Evolutionary conservation across 768 basidiomycete species (phyloP).

Genomic region (Glaciozyma martinii): DNA sequence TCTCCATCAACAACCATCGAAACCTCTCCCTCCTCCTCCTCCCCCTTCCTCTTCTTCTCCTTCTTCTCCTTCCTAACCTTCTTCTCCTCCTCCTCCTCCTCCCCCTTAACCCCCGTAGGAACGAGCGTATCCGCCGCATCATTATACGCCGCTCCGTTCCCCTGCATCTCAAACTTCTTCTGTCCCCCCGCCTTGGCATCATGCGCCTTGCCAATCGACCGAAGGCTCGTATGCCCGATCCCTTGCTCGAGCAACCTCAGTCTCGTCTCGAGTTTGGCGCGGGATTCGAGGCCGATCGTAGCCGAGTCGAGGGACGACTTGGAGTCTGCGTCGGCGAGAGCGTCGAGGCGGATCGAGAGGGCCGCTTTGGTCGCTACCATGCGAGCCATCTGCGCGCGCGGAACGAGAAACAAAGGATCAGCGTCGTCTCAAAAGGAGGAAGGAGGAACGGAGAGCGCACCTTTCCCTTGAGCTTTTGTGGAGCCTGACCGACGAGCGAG

Average conservation of each 20-base stretch:
- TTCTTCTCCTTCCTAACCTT: slow-evolving; percentile 30
- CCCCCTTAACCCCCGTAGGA: slow-evolving; percentile 54
- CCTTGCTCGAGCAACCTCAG: slow-evolving; percentile 80
- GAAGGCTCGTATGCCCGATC: slow-evolving; percentile 54
- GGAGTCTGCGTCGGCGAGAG: slow-evolving; percentile 80
- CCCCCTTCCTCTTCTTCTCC: slow-evolving; percentile 23
- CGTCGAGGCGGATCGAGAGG: slow-evolving; percentile 93
- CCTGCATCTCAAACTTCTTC: slow-evolving; percentile 68
- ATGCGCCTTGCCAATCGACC: slow-evolving; percentile 51
- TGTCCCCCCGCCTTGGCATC: slow-evolving; percentile 58
- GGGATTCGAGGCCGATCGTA: slow-evolving; percentile 83
- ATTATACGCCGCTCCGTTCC: slow-evolving; percentile 71
- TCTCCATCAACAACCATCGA: slow-evolving; percentile 7
- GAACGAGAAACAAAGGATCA: not conserved
- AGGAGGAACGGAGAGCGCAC: slow-evolving; percentile 40
- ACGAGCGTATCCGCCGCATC: slow-evolving; percentile 72
- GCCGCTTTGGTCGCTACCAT: slow-evolving; percentile 99
- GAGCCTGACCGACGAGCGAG: slow-evolving; percentile 91
- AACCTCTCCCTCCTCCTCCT: slow-evolving; percentile 13
- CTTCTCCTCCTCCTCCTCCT: slow-evolving; percentile 17
- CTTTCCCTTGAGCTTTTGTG: slow-evolving; percentile 96
- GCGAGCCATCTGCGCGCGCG: slow-evolving; percentile 70
- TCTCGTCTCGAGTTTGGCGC: slow-evolving; percentile 89
- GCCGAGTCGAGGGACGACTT: slow-evolving; percentile 67
- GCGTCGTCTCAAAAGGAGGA: not conserved